Base-by-base conservation (phyloP, 495 filamentous ascomycete species). In the Xanthoparmelia taractica region DNA sequence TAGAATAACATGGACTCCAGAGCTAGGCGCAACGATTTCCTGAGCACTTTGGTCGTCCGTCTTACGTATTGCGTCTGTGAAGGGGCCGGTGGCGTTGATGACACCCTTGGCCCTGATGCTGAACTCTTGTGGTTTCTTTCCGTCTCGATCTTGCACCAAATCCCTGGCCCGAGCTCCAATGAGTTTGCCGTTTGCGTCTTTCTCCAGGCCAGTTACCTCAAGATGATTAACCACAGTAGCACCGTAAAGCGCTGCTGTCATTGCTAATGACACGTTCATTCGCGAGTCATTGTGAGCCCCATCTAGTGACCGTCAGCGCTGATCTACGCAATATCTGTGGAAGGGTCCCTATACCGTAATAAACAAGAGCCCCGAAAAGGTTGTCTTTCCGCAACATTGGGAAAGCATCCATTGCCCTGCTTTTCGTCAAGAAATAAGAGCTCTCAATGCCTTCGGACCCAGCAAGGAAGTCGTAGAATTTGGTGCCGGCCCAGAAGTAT, bases 221-320 rank as follows among this genome's bases (percentile, higher is more conserved):
- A 93, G 75, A 74, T 98, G 91, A 73, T 96, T 97, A 57, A 95
- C 87, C 25, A 98, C 86, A 5, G 93, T 97, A 52, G 86, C 84
- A 52, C 94, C 94, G 70, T 96, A 97, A 38, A 97, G 79, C 1
- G 94, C 94, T 17, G 92, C 93, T 25, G 94, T 98, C 87, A 96
- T 93, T 13, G 89, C 93, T 55, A 97, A 78, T 11, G 92, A 95
- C 47, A 97, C 91, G 68, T 98, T 98, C 94, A 98, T 98, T 58
- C 94, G 84, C 31, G 94, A 97, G 74, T 98, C 94, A 71, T 97
- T 98, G 78, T 98, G 94, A 3, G 92, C 92, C 67, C 94, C 94
- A 77, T 98, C 93, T 79, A 57, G 31, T 54, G 13, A 52, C 20
- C 23, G 60, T 72, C 68, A 74, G 66, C 57, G 38, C 62, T 54